Evolutionary conservation across 2,329 filamentous ascomycete genomes (phyloP).

Genomic region (Neodidymelliopsis sp.): DNA sequence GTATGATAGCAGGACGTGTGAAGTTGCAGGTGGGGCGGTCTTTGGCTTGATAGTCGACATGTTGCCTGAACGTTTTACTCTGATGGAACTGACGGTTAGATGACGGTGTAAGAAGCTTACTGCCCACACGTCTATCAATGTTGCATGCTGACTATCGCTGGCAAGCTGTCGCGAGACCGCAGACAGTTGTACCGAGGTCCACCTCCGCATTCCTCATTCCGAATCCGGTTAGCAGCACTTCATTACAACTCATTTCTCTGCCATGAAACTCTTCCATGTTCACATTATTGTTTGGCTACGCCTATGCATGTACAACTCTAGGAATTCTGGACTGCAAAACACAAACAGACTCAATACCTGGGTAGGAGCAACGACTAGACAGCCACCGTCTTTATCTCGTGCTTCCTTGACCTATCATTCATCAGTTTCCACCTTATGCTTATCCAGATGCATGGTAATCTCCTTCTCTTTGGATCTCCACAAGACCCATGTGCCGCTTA

Average conservation of each 20-base stretch:
- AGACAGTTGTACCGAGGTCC: constrained; percentile 14
- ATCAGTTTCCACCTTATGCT: no score
- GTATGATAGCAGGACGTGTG: constrained; percentile 53
- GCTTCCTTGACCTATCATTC: no score
- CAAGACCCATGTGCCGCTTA: no score
- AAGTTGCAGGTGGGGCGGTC: constrained; percentile 41
- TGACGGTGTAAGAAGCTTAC: not conserved
- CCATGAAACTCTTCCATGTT: no score
- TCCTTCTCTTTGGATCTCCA: not conserved
- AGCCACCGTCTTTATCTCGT: no score
- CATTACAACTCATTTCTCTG: no score
- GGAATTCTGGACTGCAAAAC: no score
- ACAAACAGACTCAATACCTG: no score
- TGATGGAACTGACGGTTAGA: not conserved
- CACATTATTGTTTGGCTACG: no score
- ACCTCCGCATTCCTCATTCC: constrained; percentile 2
- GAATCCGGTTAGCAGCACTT: constrained; percentile 1
- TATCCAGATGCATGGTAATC: no score
- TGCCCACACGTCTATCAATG: not conserved
- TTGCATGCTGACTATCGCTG: constrained; percentile 15
- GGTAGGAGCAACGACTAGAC: no score
- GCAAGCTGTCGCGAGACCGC: constrained; percentile 12
- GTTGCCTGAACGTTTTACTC: not conserved
- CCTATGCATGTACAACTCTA: no score
- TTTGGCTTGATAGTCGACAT: constrained; percentile 40